A percentile compares a stretch with the other conserved stretches of the same genome.
Evolutionary conservation across 495 filamentous ascomycete species (phyloP).

Genomic region (Xylaria castorea): DNA sequence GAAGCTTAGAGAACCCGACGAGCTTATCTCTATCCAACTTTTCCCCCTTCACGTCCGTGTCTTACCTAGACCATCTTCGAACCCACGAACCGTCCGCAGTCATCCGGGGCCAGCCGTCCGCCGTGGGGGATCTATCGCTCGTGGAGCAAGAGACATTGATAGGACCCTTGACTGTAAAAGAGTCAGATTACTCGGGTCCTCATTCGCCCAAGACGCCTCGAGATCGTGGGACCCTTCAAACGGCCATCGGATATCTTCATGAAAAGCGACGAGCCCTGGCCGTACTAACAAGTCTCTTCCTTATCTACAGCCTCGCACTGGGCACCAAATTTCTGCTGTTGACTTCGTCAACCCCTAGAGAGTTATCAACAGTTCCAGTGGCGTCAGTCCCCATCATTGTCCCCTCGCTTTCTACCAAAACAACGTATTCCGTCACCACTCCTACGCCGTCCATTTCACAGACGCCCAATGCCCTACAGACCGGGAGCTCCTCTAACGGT

Average conservation of each 20-base stretch:
- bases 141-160: not conserved
- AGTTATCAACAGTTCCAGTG: constrained; percentile 41
- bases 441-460: constrained; percentile 25
- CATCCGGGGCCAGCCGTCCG: constrained; percentile 12
- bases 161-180: not conserved
- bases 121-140: not conserved
- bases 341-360: constrained; percentile 28
- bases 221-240: not conserved
- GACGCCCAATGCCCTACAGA: constrained; percentile 35
- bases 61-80: constrained; percentile 26
- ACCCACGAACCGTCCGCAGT: constrained; percentile 19
- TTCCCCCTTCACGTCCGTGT: constrained; percentile 23
- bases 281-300: constrained; percentile 31
- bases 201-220: not conserved
- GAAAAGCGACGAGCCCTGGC: constrained; percentile 26
- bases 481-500: constrained; percentile 34
- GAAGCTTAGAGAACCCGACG: constrained; percentile 41
- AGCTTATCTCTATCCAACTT: constrained; percentile 37
- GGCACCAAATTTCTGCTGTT: constrained; percentile 33
- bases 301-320: constrained; percentile 33
- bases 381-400: constrained; percentile 37
- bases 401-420: constrained; percentile 23
- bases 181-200: not conserved
- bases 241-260: constrained; percentile 19
- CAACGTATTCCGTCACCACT: constrained; percentile 23